Base-by-base conservation (phyloP, 306 rosid species). In the Echinosophora koreensis region DNA sequence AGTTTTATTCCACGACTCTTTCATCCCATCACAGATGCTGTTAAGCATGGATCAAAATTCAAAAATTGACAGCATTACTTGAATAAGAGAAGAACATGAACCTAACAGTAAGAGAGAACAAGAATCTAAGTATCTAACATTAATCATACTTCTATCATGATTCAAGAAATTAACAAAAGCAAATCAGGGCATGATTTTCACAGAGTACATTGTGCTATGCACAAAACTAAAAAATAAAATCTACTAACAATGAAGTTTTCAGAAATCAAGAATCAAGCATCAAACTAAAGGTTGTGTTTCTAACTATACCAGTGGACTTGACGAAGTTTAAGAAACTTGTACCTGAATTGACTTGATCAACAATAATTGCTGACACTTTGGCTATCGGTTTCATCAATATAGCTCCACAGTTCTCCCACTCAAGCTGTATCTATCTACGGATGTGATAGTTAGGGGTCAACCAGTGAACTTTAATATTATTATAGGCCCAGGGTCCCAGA, bases 61-160 rank as follows among this genome's bases (percentile, higher is more conserved):
- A 71, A 90, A 89, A 87, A 41, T 84, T 58, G 35, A 44, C 42
- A 44, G 68, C 12, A 27, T n/a, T 65, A 27, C 44, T 22, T 65
- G 32, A 71, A 63, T 15, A 56, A 77, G 39, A 67, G 59, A 30
- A 65, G 32, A 38, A 77, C 35, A 68, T 42, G 75, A 77, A 77
- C 54, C 37, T 42, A 57, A 77, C 50, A 66, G 5, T 42, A 44
- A 63, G 63, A 52, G 66, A 60, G 54, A 50, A 38, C 51, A 52
- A 28, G 4, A 57, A 54, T 16, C 8, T 56, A 52, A 28, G 4
- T 41, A 54, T 16, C 8, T 56, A 57, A 30, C 66, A 71, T 16
- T 5, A 74, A 47, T 37, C 22, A 27, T 51, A 61, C n/a, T 11
- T 62, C 70, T 51, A n/a, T 56, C 30, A 46, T 13, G 68, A 68